These are phyloP conservation scores for Clathrus columnatus DNA, from an alignment of 768 basidiomycete genomes.

Conservation along the genomic window DNA sequence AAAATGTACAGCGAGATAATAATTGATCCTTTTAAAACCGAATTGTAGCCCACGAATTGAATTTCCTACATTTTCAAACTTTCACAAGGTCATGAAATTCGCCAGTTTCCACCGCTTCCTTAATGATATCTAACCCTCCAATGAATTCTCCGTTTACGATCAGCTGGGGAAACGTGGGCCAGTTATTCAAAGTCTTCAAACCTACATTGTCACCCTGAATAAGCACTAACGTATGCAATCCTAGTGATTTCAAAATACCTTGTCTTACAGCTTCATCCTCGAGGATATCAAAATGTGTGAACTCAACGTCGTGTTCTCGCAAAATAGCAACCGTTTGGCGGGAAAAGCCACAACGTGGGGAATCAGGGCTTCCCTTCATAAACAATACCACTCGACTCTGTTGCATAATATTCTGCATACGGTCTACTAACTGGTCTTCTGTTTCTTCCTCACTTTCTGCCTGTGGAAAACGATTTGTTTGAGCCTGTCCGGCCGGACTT, in stretches of 20 bases:
- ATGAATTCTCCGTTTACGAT: constrained; percentile 87
- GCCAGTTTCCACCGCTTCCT: constrained; percentile 76
- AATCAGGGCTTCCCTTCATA: constrained; percentile 81
- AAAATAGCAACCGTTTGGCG: constrained; percentile 63
- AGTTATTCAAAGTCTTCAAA: constrained; percentile 71
- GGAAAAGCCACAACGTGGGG: constrained; percentile 81
- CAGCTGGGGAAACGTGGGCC: constrained; percentile 86
- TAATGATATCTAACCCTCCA: constrained; percentile 89
- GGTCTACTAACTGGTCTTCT: constrained; percentile 45
- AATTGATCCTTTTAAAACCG: no score
- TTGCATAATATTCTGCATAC: constrained; percentile 68
- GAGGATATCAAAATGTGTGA: constrained; percentile 77
- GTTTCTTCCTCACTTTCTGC: constrained; percentile 16
- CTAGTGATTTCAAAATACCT: constrained; percentile 31
- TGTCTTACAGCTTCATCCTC: constrained; percentile 73
- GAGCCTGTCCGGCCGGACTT: constrained; percentile 23
- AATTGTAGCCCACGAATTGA: no score
- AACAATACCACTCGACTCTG: constrained; percentile 74
- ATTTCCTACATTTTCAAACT: background rate
- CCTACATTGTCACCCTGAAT: constrained; percentile 13
- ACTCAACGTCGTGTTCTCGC: constrained; percentile 52
- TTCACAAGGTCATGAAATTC: constrained; percentile 51
- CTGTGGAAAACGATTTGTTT: constrained; percentile 28
- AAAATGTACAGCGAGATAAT: no score
- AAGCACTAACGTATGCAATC: background rate